Base-by-base conservation (phyloP, 495 filamentous ascomycete species). In the Aspergillus avenaceus region DNA sequence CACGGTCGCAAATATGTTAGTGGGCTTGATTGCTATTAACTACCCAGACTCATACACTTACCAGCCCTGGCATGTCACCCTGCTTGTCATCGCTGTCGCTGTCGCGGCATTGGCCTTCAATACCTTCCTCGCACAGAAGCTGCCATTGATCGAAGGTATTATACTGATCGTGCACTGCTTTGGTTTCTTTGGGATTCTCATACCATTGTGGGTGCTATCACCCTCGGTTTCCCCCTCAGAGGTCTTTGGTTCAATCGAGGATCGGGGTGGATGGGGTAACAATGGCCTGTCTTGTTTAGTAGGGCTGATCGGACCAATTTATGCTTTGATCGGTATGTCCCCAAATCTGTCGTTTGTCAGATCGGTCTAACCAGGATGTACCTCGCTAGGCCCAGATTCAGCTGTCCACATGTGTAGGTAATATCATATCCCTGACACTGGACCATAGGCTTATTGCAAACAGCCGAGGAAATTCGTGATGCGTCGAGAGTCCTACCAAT, bases 131-230 rank as follows among this genome's bases (percentile, higher is more conserved):
- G 64, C 70, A 2, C 59, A 62, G 32, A 45, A 56, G n/a, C 51
- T 78, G 40, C 71, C 75, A 0, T 55, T 61, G 22, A 44, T 76
- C 9, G 66, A 77, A 49, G 66, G 52, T 0, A 45, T 71, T 3
- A 67, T 66, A 24, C 45, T 77, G 14, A 55, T 76, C 18, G 45
- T 67, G 1, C 73, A 79, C 52, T 44, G 73, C 16, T 60, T 55
- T 19, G 72, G 69, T 5, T 72, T 72, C 32, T 56, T 62, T 22
- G 63, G 51, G 4, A 61, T 65, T 16, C 32, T 70, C 1, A 69
- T 81, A 8, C 67, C 72, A 0, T 58, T 84, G 21, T 73, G 70
- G 59, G 69, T 70, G 12, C 62, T 78, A 36, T 64, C 63, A n/a
- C 67, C 69, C 2, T 61, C 62, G 4, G 50, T 55, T 4, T 37